Conservation (phyloP, 768 basidiomycete genomes). For the Dictyophora rubrovolvata region DNA sequence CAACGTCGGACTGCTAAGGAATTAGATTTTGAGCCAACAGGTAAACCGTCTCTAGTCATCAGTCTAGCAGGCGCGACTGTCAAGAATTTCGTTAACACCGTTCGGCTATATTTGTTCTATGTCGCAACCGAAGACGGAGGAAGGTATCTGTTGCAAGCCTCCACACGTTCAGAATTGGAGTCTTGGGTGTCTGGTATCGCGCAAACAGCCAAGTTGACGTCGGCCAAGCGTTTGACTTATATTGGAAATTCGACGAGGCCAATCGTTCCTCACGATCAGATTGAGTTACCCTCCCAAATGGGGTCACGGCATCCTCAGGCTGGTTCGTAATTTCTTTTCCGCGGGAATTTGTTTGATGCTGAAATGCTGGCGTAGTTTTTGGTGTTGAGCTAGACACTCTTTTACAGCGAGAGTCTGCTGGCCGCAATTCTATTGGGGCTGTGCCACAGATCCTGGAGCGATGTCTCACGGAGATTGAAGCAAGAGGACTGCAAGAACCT, state of each 20-base stretch:
- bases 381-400: constrained; percentile 67
- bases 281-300: constrained; percentile 48
- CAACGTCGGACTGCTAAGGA: constrained; percentile 57
- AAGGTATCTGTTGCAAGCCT: constrained; percentile 68
- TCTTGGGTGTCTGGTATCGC: constrained; percentile 72
- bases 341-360: constrained; percentile 2
- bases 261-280: constrained; percentile 55
- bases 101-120: constrained; percentile 74
- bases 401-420: constrained; percentile 51
- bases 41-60: constrained; percentile 67
- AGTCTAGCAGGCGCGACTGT: constrained; percentile 66
- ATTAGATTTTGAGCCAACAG: constrained; percentile 61
- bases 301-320: constrained; percentile 64
- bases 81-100: constrained; percentile 63
- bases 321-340: constrained; percentile 34
- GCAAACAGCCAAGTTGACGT: constrained; percentile 59
- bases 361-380: constrained; percentile 37
- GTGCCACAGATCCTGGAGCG: constrained; percentile 58
- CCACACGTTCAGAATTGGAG: constrained; percentile 57
- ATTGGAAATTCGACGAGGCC: constrained; percentile 68
- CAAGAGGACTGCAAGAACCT: constrained; percentile 66
- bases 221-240: constrained; percentile 73
- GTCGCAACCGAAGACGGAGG: constrained; percentile 83
- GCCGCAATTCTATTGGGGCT: constrained; percentile 38
- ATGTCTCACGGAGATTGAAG: constrained; percentile 62